Evolutionary conservation across 2,329 filamentous ascomycete species (phyloP), one percentile per base, ranked within the genome.

Genomic region (Dryadomyces quercus-mongolicae): DNA sequence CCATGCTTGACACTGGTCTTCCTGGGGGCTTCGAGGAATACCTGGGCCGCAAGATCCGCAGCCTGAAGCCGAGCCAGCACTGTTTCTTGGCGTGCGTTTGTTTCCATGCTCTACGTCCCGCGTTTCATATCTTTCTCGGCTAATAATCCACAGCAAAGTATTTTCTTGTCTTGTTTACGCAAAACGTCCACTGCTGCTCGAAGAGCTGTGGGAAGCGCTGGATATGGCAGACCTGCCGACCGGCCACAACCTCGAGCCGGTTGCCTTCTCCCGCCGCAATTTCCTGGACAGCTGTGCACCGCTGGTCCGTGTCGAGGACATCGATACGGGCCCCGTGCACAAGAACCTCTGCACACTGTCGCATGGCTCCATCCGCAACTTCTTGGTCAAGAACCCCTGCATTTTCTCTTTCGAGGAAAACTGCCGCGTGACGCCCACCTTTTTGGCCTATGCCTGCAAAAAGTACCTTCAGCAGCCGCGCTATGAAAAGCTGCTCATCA

Each of bases 101-200:
- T 31, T 31, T 31, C n/a, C n/a, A 31, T 31, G n/a, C n/a, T n/a
- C n/a, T n/a, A n/a, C 25, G 25, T 8, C 8, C 25, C 25, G 25
- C 25, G 25, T n/a, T n/a, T n/a, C n/a, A n/a, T 8, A 31, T 31
- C 8, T 31, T 8, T 31, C 25, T 31, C 3, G 9, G 10, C 31
- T 31, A 5, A 15, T 18, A 36, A 13, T 13, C 10, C 18, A 16
- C 44, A 53, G 44, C 3, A 34, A 21, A 6, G 51, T 48, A 8
- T 46, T 53, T 6, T 53, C 51, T 3, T 48, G 51, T 20, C 51
- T 53, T 15, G 40, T 53, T 44, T 53, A 53, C 13, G 51, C 51
- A 5, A 53, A 46, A 25, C 51, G 51, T 16, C 51, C 51, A 7
- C 45, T 53, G 18, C 43, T 38, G 1, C 45, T 53, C 20, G 31